Conservation (phyloP, 2,329 filamentous ascomycete species). For the Phialophora macrospora region DNA sequence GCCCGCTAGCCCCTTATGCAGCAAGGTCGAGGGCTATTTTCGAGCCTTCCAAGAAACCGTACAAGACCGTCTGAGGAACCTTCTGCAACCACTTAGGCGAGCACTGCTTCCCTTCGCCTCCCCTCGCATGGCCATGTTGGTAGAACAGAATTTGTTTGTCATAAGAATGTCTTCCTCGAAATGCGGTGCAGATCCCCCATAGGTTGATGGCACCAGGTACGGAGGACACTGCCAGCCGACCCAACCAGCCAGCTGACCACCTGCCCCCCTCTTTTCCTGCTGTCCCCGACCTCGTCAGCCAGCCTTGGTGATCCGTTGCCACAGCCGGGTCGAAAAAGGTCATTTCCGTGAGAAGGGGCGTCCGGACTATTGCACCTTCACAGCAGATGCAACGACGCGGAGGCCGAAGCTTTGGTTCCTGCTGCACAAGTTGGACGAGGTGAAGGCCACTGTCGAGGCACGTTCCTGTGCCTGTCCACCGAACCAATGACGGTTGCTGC, state of each 20-base stretch:
- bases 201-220: background rate
- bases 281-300: background rate
- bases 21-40: background rate
- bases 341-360: background rate
- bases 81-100: background rate
- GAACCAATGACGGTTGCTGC: background rate
- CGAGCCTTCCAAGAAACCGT: background rate
- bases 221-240: background rate
- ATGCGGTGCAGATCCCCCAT: background rate
- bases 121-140: background rate
- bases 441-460: background rate
- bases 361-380: background rate
- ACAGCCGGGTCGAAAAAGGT: background rate
- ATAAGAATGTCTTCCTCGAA: background rate
- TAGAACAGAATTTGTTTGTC: background rate
- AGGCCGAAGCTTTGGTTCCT: background rate
- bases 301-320: background rate
- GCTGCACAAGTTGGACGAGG: background rate
- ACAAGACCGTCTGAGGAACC: background rate
- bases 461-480: background rate
- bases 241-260: background rate
- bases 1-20: background rate
- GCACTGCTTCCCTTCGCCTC: background rate
- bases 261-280: background rate
- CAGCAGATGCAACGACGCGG: background rate